Conservation (phyloP, 345 rosid genomes). For the Arabis alpina region DNA sequence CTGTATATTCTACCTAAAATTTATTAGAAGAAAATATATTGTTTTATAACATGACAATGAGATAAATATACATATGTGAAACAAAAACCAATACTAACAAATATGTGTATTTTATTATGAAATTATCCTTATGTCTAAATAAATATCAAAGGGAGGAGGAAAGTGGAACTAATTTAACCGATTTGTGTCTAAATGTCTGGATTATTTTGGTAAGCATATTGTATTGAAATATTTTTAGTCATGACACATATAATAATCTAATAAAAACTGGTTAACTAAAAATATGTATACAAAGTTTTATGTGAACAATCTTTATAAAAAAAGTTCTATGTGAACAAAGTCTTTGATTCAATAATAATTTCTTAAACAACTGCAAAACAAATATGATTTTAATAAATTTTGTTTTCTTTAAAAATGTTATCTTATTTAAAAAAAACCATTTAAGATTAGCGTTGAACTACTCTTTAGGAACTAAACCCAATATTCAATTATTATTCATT, state of each 20-base stretch:
- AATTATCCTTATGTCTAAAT: slow-evolving; percentile 20
- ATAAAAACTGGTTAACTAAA: too few species aligned
- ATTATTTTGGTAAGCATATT: not conserved
- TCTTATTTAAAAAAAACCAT: not conserved
- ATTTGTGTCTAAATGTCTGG: slow-evolving; percentile 18
- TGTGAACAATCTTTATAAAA: not conserved
- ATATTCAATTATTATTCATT: not conserved
- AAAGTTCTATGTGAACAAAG: not conserved
- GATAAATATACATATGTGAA: slow-evolving; percentile 12
- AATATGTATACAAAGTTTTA: not conserved
- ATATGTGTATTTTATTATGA: not conserved
- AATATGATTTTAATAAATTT: not conserved
- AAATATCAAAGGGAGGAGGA: not conserved
- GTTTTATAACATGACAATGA: not conserved
- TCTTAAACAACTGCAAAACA: too few species aligned
- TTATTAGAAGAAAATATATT: not conserved
- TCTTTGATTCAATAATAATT: not conserved
- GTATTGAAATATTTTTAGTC: not conserved
- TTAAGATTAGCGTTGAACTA: not conserved
- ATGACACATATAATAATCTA: too few species aligned
- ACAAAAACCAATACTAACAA: not conserved
- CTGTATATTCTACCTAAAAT: not conserved
- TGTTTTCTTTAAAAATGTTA: not conserved
- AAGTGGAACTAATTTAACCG: slow-evolving; percentile 7
- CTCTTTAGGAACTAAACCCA: not conserved